Evolutionary conservation across 164 flowering plant species (phyloP).

Genomic region (Euptelea pleiosperma): DNA sequence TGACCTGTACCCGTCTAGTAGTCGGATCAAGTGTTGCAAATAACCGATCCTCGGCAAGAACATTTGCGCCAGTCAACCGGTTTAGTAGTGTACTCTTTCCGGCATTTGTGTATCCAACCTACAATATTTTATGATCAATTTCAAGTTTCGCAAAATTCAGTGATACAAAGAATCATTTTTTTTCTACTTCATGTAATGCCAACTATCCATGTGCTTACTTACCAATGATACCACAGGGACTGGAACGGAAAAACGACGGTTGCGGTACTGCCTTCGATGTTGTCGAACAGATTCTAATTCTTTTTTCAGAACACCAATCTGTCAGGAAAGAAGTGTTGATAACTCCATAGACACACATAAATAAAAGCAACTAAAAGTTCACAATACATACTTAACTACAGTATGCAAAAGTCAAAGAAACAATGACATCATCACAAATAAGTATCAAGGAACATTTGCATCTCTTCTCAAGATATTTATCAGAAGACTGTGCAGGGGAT

Average conservation of each 20-base stretch:
- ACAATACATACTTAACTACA: not conserved
- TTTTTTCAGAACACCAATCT: conserved; percentile 79
- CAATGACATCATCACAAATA: not conserved
- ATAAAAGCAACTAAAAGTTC: not conserved
- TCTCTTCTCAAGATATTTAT: not conserved
- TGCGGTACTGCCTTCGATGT: conserved; percentile 84
- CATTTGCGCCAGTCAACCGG: conserved; percentile 81
- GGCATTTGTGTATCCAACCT: conserved; percentile 99
- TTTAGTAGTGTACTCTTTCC: conserved; percentile 96
- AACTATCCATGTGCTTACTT: conserved; percentile 19
- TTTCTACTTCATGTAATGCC: not conserved
- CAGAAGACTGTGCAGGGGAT: not conserved
- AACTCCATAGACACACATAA: not conserved
- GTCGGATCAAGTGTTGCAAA: conserved; percentile 99
- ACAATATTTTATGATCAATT: conserved; percentile 11
- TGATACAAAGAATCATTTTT: not conserved
- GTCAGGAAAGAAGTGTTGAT: conserved; percentile 16
- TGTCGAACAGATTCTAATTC: conserved; percentile 88
- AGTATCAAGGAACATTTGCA: no score
- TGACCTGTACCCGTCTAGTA: conserved; percentile 95
- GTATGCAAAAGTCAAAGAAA: not conserved
- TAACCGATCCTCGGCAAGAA: conserved; percentile 86
- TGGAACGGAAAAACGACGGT: conserved; percentile 72
- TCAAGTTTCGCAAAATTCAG: not conserved
- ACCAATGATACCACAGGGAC: conserved; percentile 95